Evolutionary conservation across 805 yeast species (phyloP).

Genomic region (Kockiozyma suomiensis): DNA sequence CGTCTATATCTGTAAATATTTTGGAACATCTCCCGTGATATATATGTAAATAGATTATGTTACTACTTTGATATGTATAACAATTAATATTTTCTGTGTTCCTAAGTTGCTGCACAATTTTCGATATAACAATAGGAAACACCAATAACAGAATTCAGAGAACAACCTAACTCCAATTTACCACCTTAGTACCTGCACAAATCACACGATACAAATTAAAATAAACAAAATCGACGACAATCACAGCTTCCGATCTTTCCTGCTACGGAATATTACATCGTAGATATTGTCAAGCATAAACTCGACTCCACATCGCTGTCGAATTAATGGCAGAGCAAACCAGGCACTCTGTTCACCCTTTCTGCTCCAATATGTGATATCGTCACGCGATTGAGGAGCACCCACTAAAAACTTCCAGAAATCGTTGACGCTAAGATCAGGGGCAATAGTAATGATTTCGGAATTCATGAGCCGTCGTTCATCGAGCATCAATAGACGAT

Average conservation of each 20-base stretch:
- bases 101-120: too few relatives aligned
- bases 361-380: constrained; percentile 83
- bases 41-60: constrained; percentile 1
- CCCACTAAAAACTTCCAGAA: constrained; percentile 68
- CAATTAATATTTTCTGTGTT: too few relatives aligned
- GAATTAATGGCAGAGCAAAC: constrained; percentile 82
- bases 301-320: constrained; percentile 89
- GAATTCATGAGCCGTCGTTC: constrained; percentile 53
- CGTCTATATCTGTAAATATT: neutral
- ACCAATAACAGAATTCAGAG: too few relatives aligned
- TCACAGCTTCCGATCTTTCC: constrained; percentile 9
- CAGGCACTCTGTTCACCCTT: constrained; percentile 93
- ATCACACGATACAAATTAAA: too few relatives aligned
- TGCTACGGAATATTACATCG: constrained; percentile 18
- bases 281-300: constrained; percentile 73
- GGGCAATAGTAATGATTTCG: constrained; percentile 66
- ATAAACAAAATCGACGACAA: neutral
- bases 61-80: too few relatives aligned
- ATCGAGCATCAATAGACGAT: constrained; percentile 83
- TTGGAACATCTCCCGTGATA: neutral
- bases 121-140: too few relatives aligned
- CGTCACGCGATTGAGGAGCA: constrained; percentile 63
- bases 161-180: too few relatives aligned
- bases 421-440: constrained; percentile 54
- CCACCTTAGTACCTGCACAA: too few relatives aligned